These are phyloP conservation scores for Pholiota adiposa DNA, from an alignment of 1,284 basidiomycete genomes.

Conservation along the genomic window DNA sequence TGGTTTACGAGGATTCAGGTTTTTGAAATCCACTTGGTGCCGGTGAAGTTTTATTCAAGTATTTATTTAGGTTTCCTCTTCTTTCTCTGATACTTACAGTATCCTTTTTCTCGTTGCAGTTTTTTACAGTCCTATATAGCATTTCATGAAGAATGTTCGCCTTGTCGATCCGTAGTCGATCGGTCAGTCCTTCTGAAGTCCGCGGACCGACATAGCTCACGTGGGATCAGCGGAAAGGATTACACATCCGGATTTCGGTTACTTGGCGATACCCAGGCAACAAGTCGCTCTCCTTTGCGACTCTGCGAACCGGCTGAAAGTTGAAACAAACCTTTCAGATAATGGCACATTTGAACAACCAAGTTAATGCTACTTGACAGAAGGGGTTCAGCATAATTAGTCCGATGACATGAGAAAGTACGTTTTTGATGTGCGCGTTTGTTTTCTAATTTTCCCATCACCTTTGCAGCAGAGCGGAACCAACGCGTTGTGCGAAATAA, in stretches of 20 bases:
- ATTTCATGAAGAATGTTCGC: too few species aligned
- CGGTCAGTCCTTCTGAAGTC: too few species aligned
- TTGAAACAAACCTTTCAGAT: neutral
- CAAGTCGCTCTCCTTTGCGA: neutral
- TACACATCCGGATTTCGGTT: neutral
- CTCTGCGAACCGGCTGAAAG: neutral
- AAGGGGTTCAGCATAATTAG: neutral
- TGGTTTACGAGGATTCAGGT: too few species aligned
- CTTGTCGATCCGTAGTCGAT: too few species aligned
- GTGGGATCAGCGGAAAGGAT: neutral
- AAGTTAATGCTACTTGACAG: neutral
- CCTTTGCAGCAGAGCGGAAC: slow-evolving; percentile 16
- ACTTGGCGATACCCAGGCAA: neutral
- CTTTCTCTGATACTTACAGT: too few species aligned
- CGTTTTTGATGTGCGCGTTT: slow-evolving; percentile 6
- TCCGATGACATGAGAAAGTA: slow-evolving; percentile 3
- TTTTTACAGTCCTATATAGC: too few species aligned
- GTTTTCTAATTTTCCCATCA: slow-evolving; percentile 22
- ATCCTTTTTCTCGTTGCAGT: too few species aligned
- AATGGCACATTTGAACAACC: neutral
- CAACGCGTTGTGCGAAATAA: slow-evolving; percentile 21
- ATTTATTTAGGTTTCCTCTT: too few species aligned
- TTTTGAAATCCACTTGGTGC: too few species aligned
- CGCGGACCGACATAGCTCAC: slow-evolving; percentile 13
- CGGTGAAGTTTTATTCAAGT: too few species aligned